A percentile compares a stretch with the other conserved stretches of the same genome.
Conservation (phyloP, 169 alveolate species). For the Plasmodium inui region DNA sequence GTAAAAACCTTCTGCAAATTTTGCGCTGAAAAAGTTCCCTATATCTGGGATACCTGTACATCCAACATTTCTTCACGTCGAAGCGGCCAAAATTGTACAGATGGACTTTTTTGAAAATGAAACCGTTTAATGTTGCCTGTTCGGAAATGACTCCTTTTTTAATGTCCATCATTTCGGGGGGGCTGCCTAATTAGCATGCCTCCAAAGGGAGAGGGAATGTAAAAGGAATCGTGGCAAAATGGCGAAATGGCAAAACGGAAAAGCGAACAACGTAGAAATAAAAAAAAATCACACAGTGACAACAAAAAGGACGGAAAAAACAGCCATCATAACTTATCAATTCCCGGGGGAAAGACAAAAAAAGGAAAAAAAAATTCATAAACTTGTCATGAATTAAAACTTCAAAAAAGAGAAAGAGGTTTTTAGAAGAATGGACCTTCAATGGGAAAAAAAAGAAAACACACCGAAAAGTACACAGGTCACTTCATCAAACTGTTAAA, state of each 20-base stretch:
- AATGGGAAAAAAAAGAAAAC: not conserved
- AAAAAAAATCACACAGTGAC: not conserved
- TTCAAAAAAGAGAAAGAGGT: not conserved
- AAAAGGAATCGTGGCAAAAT: not conserved
- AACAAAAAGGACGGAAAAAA: not conserved
- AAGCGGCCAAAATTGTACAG: not conserved
- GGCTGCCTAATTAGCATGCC: not conserved
- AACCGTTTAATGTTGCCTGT: not conserved
- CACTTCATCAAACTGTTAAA: not conserved
- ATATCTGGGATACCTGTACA: not conserved
- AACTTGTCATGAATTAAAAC: not conserved
- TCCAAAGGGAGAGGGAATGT: not conserved
- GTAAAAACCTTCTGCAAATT: not conserved
- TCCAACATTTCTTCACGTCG: not conserved
- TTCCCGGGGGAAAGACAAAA: not conserved
- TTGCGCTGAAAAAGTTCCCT: not conserved
- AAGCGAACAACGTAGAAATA: not conserved
- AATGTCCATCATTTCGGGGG: not conserved
- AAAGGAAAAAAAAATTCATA: not conserved
- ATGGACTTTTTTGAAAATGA: not conserved
- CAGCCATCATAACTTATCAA: not conserved
- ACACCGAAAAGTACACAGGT: not conserved
- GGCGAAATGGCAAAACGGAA: not conserved
- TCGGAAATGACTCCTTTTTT: not conserved
- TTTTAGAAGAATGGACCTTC: not conserved